These are phyloP conservation scores for Trametes hirsuta DNA, from an alignment of 1,284 basidiomycete genomes.

Conservation along the genomic window DNA sequence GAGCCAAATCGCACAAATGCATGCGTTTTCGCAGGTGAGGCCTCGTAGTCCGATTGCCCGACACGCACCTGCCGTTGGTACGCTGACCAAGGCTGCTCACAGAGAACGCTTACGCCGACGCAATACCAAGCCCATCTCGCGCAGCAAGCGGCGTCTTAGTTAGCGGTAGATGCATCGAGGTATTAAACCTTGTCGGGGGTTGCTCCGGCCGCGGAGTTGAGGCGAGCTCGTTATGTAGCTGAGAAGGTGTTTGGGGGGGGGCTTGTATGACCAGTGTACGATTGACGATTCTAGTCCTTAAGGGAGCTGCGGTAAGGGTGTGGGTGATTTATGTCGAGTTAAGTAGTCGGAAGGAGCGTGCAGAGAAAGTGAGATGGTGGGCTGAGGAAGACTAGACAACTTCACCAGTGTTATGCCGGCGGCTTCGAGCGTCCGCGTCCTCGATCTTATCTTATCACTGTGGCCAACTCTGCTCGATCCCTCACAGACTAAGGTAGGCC, in stretches of 20 bases:
- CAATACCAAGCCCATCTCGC: slow-evolving; percentile 62
- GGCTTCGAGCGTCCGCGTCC: too few species aligned
- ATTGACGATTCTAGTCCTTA: background rate
- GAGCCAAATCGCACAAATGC: slow-evolving; percentile 73
- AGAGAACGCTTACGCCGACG: slow-evolving; percentile 79
- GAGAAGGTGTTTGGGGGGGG: background rate
- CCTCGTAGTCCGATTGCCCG: too few species aligned
- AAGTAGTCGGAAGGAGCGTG: too few species aligned
- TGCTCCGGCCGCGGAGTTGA: background rate
- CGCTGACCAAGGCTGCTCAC: background rate
- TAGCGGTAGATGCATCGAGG: background rate
- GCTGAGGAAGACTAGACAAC: too few species aligned
- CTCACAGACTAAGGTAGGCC: too few species aligned
- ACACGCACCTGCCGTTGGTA: background rate
- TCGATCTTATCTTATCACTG: too few species aligned
- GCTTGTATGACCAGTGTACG: background rate
- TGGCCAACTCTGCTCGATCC: too few species aligned
- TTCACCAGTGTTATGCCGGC: too few species aligned
- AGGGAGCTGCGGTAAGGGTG: too few species aligned
- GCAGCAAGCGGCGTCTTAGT: slow-evolving; percentile 36
- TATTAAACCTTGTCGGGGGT: too few species aligned
- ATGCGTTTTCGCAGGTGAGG: slow-evolving; percentile 82
- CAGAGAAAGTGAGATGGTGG: too few species aligned
- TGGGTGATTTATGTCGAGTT: too few species aligned
- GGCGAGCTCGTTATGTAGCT: background rate